Base-by-base conservation (phyloP, 768 basidiomycete species). In the Inosperma sp. region DNA sequence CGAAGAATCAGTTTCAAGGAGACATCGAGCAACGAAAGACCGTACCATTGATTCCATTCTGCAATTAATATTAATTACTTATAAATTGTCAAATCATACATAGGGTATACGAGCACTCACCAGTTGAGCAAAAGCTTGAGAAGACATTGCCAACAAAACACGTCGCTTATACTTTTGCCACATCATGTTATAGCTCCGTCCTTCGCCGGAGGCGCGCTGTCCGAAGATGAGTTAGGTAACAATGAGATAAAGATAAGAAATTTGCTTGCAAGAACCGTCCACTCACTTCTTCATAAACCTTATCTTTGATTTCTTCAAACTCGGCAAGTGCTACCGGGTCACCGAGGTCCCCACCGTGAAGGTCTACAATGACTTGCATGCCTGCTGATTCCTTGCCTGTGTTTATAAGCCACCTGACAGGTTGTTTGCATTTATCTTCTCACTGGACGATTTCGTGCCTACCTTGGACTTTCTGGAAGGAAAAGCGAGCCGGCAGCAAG, bases 41-140 rank as follows among this genome's bases (percentile, higher is more conserved):
- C 75, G 47, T 66, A 88, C 89, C 88, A 64, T 94, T 96, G 61
- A 96, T 97, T 53, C 93, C 94, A 65, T 95, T 95, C 91, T 95
- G 43, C 7, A 54, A 51, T 13, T 29, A 39, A 45, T 26, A 23
- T 43, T 14, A 34, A 45, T 23, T 37, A 17, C 21, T 9, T 29
- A 50, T 33, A 27, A 57, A 37, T 37, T 31, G 31, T 23, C 27
- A 43, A 47, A 7, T 50, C 36, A 59, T 5, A 75, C 89, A 53
- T 56, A 92, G n/a, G n/a, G n/a, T n/a, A n/a, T n/a, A n/a, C n/a
- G n/a, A n/a, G n/a, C n/a, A n/a, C n/a, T n/a, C n/a, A n/a, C 93
- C 62, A 96, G 72, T 63, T 96, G 94, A 35, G 94, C 94, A 68
- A 96, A 95, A 34, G 90, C 88, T 66, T 96, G 94, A 49, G 91